Percentiles rank a stretch among this genome's conserved stretches.
These are phyloP conservation scores for Trypethelium eluteriae DNA, from an alignment of 495 filamentous ascomycete genomes.

Conservation along the genomic window DNA sequence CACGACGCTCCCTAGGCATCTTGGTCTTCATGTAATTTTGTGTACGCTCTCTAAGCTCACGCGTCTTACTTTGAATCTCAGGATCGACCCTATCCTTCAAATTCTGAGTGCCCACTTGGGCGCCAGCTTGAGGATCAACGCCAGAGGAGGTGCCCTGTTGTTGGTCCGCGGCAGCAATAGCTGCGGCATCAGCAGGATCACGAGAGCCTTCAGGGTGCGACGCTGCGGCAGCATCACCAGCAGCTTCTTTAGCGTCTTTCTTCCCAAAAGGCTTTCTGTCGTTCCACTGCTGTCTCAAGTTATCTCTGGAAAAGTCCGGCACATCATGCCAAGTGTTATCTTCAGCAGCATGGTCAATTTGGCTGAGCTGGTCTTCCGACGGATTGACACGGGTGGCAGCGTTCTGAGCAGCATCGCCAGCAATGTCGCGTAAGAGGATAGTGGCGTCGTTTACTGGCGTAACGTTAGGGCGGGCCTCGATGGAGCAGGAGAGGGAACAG, in stretches of 20 bases:
- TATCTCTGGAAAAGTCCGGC: conserved; percentile 61
- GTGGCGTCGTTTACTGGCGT: conserved; percentile 73
- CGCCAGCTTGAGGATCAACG: conserved; percentile 49
- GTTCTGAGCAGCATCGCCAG: conserved; percentile 78
- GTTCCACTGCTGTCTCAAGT: conserved; percentile 59
- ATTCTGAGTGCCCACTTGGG: conserved; percentile 42
- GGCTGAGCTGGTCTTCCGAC: conserved; percentile 62
- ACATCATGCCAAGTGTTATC: conserved; percentile 92
- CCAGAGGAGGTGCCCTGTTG: conserved; percentile 42
- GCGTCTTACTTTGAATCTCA: conserved; percentile 36
- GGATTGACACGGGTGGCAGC: conserved; percentile 74
- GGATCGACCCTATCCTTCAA: conserved; percentile 48
- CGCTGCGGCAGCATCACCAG: conserved; percentile 48
- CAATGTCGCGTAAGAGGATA: conserved; percentile 77
- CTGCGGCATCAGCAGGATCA: conserved; percentile 44
- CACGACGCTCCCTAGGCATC: conserved; percentile 86
- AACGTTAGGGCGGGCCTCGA: conserved; percentile 27
- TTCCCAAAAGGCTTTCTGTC: conserved; percentile 45
- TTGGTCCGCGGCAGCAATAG: conserved; percentile 41
- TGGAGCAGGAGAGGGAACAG: not conserved
- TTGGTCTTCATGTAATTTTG: conserved; percentile 72
- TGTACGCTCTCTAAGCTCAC: conserved; percentile 37
- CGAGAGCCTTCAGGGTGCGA: conserved; percentile 46
- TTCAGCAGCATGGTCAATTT: conserved; percentile 74
- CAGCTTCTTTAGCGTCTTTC: conserved; percentile 44